Evolutionary conservation across 495 filamentous ascomycete genomes (phyloP), one percentile per base, ranked within the genome.

Genomic region (Xylaria castorea): DNA sequence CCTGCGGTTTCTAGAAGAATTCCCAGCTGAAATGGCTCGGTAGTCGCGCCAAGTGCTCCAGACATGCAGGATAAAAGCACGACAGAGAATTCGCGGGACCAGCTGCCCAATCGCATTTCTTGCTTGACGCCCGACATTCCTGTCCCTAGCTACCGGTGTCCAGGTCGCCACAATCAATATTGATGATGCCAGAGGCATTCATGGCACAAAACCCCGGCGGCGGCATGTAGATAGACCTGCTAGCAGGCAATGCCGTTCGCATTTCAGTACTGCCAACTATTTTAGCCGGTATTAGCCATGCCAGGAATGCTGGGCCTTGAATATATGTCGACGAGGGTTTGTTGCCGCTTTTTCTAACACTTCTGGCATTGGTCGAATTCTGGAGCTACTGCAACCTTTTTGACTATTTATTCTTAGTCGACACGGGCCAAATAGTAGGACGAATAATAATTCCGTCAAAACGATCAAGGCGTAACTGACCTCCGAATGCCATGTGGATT

Each of bases 161-260:
- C 50, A 68, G 66, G 48, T 50, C 60, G 68, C 68, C 55, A 71
- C 58, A 71, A 63, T 71, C 58, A 64, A 71, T 71, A 64, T 44
- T 64, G 57, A 71, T 64, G 68, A 53, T 34, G 68, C 68, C 40
- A 71, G 58, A 36, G 58, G 22, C 68, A 53, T 38, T 53, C 58
- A 34, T 71, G 46, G 55, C 30, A 51, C 50, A 32, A 50, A 62
- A 18, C 27, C 44, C 57, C 20, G 30, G 53, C 22, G 22, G 55
- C 55, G 68, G 55, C 42, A 48, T 20, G 16, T 46, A 22, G 25
- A 46, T 48, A 36, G 11, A 50, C 5, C 27, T 32, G 34, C 32
- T 27, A 40, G 40, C 42, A 25, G 67, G 60, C 38, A 48, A 68
- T 69, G 18, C 25, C 20, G 58, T 30, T 42, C 68, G 32, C 46